Conservation (phyloP, 257 asterid genomes). For the Nicotiana undulata region DNA sequence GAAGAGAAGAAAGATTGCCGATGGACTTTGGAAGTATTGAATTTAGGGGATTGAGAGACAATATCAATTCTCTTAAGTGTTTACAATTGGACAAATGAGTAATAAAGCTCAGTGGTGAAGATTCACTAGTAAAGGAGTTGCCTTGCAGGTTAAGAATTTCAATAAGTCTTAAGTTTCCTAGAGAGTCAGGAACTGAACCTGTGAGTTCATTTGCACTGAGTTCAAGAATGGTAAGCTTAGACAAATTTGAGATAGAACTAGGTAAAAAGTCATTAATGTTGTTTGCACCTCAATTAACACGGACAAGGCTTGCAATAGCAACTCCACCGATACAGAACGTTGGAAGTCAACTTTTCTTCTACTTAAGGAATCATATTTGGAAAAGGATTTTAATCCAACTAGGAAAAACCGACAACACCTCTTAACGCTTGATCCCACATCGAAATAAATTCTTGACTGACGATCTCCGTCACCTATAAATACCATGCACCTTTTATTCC, state of each 20-base stretch:
- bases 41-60: neutral
- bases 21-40: neutral
- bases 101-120: conserved; percentile 7
- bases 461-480: too few relatives aligned
- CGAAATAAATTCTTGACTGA: too few relatives aligned
- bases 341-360: too few relatives aligned
- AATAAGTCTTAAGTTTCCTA: neutral
- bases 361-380: too few relatives aligned
- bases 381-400: too few relatives aligned
- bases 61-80: neutral
- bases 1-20: neutral
- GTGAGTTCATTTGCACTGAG: neutral
- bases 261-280: conserved; percentile 8
- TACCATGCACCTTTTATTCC: too few relatives aligned
- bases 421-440: too few relatives aligned
- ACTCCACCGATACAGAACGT: too few relatives aligned
- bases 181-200: conserved; percentile 9
- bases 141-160: neutral
- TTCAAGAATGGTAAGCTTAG: neutral
- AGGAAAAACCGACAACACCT: too few relatives aligned
- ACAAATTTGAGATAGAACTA: conserved; percentile 15
- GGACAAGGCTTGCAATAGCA: too few relatives aligned
- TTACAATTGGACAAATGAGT: conserved; percentile 22
- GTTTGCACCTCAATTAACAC: neutral
- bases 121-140: neutral